These are phyloP conservation scores for Amaranthus palmeri DNA, from an alignment of 148 eudicot species.

Conservation along the genomic window DNA sequence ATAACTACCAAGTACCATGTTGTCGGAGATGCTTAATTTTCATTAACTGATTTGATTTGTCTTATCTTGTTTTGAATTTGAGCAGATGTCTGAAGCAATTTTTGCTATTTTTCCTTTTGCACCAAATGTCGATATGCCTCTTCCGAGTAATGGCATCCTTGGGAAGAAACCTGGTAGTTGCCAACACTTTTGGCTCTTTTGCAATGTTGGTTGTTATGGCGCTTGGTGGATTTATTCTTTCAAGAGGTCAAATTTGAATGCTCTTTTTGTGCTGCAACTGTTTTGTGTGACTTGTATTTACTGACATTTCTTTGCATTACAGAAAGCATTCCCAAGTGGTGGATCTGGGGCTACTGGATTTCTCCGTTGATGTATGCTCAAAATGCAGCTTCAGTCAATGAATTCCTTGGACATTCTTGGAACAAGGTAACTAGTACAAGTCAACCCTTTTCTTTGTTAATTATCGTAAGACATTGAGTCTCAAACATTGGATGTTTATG, in stretches of 20 bases:
- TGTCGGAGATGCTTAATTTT: not conserved
- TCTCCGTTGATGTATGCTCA: slow-evolving; percentile 99
- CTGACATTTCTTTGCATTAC: slow-evolving; percentile 16
- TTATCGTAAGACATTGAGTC: not conserved
- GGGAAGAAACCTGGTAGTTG: slow-evolving; percentile 85
- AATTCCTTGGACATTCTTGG: slow-evolving; percentile 90
- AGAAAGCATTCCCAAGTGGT: slow-evolving; percentile 52
- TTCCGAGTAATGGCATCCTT: slow-evolving; percentile 91
- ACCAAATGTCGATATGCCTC: slow-evolving; percentile 89
- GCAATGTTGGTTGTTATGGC: slow-evolving; percentile 92
- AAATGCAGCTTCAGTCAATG: slow-evolving; percentile 95
- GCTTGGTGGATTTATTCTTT: slow-evolving; percentile 87
- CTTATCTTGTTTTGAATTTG: slow-evolving; percentile 6
- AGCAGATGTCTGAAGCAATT: slow-evolving; percentile 76
- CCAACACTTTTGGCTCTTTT: slow-evolving; percentile 93
- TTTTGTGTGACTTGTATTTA: not conserved
- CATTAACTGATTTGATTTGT: not conserved
- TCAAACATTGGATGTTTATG: not conserved
- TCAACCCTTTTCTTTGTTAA: not conserved
- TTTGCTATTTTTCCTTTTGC: slow-evolving; percentile 64
- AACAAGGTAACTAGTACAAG: slow-evolving; percentile 50
- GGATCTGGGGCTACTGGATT: slow-evolving; percentile 96
- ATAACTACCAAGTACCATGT: not conserved
- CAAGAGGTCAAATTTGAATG: slow-evolving; percentile 53
- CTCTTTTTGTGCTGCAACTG: not conserved